These are phyloP conservation scores for Cajanus cajan DNA, from an alignment of 306 rosid genomes.

Conservation along the genomic window DNA sequence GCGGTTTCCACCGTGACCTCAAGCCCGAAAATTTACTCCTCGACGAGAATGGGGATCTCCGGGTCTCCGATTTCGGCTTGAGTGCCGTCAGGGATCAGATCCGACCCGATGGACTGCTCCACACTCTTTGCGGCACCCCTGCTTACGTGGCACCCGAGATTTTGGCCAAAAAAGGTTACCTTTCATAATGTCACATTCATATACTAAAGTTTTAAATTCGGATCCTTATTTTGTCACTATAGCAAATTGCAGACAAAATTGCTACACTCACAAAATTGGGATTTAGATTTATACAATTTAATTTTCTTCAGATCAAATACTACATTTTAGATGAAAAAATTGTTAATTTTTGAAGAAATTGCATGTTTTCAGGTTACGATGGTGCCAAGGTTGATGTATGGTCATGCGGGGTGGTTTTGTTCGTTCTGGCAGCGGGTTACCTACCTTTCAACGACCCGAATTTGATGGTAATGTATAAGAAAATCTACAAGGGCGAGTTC, in stretches of 20 bases:
- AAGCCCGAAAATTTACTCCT: constrained; percentile 50
- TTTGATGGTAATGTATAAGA: constrained; percentile 44
- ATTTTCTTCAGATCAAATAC: no score
- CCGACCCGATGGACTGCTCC: constrained; percentile 45
- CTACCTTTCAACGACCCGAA: constrained; percentile 50
- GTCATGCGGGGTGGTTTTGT: constrained; percentile 51
- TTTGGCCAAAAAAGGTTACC: constrained; percentile 41
- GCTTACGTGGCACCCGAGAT: constrained; percentile 58
- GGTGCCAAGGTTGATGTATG: constrained; percentile 48
- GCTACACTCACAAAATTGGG: no score
- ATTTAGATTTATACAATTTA: no score
- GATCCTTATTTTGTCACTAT: no score
- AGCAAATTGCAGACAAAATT: no score
- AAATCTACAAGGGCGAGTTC: constrained; percentile 45
- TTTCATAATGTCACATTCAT: no score
- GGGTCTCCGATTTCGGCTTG: constrained; percentile 51
- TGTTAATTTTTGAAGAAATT: no score
- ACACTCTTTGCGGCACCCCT: constrained; percentile 53
- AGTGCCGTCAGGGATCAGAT: constrained; percentile 45
- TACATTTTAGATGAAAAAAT: no score
- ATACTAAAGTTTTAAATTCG: no score
- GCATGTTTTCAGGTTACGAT: constrained; percentile 35
- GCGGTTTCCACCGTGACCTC: constrained; percentile 48
- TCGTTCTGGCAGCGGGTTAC: constrained; percentile 39
- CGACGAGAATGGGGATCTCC: constrained; percentile 43